These are phyloP conservation scores for Flaveria sonorensis DNA, from an alignment of 129 eudicot genomes.

Conservation along the genomic window DNA sequence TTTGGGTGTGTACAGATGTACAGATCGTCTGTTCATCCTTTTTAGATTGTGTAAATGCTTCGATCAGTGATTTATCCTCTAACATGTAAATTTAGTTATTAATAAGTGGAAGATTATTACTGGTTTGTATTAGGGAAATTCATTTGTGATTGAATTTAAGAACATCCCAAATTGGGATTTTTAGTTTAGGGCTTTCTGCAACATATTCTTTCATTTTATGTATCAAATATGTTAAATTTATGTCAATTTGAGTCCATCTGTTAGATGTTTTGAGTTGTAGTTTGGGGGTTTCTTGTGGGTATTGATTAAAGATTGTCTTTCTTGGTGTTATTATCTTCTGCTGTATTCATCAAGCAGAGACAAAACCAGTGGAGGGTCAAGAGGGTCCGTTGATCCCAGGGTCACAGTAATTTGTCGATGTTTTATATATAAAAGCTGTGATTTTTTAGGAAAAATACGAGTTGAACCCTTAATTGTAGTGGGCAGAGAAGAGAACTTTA, in stretches of 20 bases:
- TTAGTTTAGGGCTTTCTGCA: slow-evolving; percentile 14
- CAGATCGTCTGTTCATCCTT: slow-evolving; percentile 5
- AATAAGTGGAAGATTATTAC: slow-evolving; percentile 8
- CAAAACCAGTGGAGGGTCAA: too few species aligned
- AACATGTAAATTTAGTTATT: background rate
- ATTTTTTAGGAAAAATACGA: too few species aligned
- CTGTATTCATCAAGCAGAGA: background rate
- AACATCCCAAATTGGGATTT: slow-evolving; percentile 4
- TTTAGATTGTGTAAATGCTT: background rate
- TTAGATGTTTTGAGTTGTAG: slow-evolving; percentile 9
- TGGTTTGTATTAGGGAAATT: background rate
- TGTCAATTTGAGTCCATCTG: slow-evolving; percentile 13
- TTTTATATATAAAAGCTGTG: too few species aligned
- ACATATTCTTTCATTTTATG: background rate
- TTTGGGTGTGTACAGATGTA: background rate
- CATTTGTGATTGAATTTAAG: background rate
- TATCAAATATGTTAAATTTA: background rate
- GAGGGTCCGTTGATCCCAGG: too few species aligned
- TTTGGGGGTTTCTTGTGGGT: slow-evolving; percentile 31
- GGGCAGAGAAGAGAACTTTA: too few species aligned
- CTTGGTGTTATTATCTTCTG: slow-evolving; percentile 7
- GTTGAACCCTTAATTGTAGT: too few species aligned
- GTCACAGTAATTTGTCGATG: too few species aligned
- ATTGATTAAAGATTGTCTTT: slow-evolving; percentile 27
- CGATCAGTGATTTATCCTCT: background rate